Conservation (phyloP, 345 rosid genomes). For the Hevea brasiliensis region DNA sequence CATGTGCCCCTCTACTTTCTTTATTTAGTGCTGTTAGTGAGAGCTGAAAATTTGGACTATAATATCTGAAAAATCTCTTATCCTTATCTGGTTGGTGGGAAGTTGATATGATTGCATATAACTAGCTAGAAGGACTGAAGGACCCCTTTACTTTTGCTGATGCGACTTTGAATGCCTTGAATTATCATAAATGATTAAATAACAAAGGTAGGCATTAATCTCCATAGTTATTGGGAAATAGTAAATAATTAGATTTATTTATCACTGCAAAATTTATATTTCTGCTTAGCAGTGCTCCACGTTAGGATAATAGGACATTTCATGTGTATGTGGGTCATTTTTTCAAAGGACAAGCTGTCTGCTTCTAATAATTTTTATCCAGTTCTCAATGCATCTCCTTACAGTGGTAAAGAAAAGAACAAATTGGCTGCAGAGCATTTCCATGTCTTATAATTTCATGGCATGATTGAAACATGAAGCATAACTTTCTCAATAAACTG, state of each 20-base stretch:
- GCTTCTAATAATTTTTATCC: not conserved
- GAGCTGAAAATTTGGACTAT: too few relatives aligned
- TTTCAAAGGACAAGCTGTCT: not conserved
- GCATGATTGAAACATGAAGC: constrained; percentile 9
- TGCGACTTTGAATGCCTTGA: not conserved
- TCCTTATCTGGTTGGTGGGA: not conserved
- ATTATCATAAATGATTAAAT: not conserved
- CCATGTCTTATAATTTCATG: not conserved
- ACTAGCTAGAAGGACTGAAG: not conserved
- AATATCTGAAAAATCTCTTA: too few relatives aligned
- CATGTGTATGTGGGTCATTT: not conserved
- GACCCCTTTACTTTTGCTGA: not conserved
- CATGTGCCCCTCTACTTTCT: too few relatives aligned
- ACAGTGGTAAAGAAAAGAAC: not conserved
- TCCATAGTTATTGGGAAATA: not conserved
- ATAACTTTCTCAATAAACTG: not conserved
- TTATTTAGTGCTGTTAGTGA: too few relatives aligned
- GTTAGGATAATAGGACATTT: not conserved
- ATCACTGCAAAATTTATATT: not conserved
- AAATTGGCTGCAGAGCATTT: not conserved
- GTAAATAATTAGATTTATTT: not conserved
- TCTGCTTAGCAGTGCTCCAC: not conserved
- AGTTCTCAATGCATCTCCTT: not conserved
- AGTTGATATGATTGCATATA: not conserved
- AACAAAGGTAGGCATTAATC: not conserved